Evolutionary conservation across 129 eudicot species (phyloP), one percentile per base, ranked within the genome.

Genomic region (Scalesia atractyloides): DNA sequence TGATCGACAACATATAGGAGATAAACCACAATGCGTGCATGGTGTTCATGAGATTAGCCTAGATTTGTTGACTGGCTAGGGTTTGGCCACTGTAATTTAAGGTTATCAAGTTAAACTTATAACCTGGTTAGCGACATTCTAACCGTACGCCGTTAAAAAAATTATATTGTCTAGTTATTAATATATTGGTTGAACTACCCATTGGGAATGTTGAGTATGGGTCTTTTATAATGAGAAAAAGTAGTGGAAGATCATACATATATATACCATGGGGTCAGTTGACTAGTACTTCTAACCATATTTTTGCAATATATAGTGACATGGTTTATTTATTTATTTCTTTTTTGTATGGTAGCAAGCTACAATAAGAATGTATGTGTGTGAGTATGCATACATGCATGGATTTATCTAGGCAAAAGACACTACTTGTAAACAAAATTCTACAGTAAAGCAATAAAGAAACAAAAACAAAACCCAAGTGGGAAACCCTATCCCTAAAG

Each of bases 401-500:
- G 56, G 33, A 74, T 50, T 30, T 7, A 53, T 7, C 10, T 51
- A 53, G 57, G 43, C 36, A 37, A 12, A 12, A 67, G 51, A 73
- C 6, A 76, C 59, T 60, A 58, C 34, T 15, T 54, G 73, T 54
- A 16, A 41, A 24, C 10, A 66, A 15, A 41, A 66, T 54, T 36
- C 54, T 56, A 66, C 48, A 67, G 12, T 39, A 65, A 74, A 75
- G 22, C 70, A 33, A 73, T 9, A 68, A 44, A 44, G 39, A 46
- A 48, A 76, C 49, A 76, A 67, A 56, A 41, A 44, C 39, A 54
- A 76, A 53, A 46, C 37, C 59, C 80, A 67, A 76, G 80, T 76
- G 74, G 80, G 68, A 76, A 75, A 36, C 74, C 61, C 60, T 59
- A 76, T 76, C 80, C 61, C 41, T 75, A 67, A 66, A 46, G 60